Evolutionary conservation across 1,284 basidiomycete genomes (phyloP).

Genomic region (Puccinia horiana): DNA sequence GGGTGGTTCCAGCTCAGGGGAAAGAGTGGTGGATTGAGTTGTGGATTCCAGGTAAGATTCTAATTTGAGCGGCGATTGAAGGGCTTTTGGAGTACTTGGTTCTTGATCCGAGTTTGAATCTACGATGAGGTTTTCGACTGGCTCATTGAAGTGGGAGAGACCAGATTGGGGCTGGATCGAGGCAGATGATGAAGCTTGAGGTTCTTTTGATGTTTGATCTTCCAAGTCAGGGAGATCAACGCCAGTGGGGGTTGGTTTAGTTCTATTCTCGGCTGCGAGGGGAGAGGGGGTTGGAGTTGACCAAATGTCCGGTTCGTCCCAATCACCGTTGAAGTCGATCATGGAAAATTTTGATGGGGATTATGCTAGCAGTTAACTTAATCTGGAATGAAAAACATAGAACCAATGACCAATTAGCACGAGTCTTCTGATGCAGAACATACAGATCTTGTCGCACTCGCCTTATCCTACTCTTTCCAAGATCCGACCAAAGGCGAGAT

Average conservation of each 20-base stretch:
- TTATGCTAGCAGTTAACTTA: neutral
- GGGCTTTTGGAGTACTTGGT: neutral
- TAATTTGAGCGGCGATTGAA: slow-evolving; percentile 1
- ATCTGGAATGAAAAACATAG: neutral
- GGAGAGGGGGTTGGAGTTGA: slow-evolving; percentile 35
- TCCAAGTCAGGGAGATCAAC: neutral
- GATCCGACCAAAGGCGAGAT: too few relatives aligned
- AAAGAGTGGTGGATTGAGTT: neutral
- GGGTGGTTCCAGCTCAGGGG: neutral
- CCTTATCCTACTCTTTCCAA: too few relatives aligned
- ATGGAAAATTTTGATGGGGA: slow-evolving; percentile 2
- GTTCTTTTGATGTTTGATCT: neutral
- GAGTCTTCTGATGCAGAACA: neutral
- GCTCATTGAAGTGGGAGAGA: neutral
- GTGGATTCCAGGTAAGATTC: neutral
- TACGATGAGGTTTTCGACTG: neutral
- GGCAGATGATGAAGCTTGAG: slow-evolving; percentile 24
- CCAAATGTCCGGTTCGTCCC: slow-evolving; percentile 46
- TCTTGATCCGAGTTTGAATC: slow-evolving; percentile 28
- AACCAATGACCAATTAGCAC: neutral
- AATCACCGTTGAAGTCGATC: slow-evolving; percentile 41
- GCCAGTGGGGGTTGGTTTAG: neutral
- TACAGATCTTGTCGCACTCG: too few relatives aligned
- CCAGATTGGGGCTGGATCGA: neutral
- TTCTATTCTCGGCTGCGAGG: neutral